These are phyloP conservation scores for Tilletia horrida DNA, from an alignment of 1,284 basidiomycete genomes.

Conservation along the genomic window DNA sequence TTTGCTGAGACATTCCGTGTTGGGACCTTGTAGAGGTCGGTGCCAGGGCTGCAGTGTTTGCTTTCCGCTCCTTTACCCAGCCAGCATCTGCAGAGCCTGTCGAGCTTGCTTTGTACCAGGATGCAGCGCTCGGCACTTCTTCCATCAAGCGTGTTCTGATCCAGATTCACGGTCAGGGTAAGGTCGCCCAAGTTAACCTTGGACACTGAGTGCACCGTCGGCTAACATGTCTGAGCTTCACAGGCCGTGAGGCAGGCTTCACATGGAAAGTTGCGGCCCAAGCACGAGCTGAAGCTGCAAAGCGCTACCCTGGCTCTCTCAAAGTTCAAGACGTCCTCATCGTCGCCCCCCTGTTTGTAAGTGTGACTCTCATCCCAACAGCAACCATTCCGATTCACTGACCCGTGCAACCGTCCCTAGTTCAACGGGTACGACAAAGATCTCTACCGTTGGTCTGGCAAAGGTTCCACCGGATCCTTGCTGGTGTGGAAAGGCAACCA, in stretches of 20 bases:
- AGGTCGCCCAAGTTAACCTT: neutral
- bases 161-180: slow-evolving; percentile 21
- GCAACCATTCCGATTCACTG: too few relatives aligned
- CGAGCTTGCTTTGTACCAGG: slow-evolving; percentile 10
- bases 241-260: slow-evolving; percentile 19
- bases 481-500: slow-evolving; percentile 35
- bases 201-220: too few relatives aligned
- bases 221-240: neutral
- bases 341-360: slow-evolving; percentile 24
- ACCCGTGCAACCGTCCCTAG: slow-evolving; percentile 17
- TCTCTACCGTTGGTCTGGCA: slow-evolving; percentile 19
- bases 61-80: slow-evolving; percentile 7
- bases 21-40: neutral
- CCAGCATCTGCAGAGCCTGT: neutral
- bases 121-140: neutral
- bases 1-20: neutral
- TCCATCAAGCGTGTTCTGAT: slow-evolving; percentile 20
- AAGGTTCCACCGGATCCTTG: slow-evolving; percentile 21
- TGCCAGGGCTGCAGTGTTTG: neutral
- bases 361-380: neutral
- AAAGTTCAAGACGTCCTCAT: slow-evolving; percentile 4
- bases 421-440: slow-evolving; percentile 34
- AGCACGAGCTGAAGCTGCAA: slow-evolving; percentile 10
- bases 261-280: slow-evolving; percentile 14
- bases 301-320: neutral